Evolutionary conservation across 768 basidiomycete genomes (phyloP), one percentile per base, ranked within the genome.

Genomic region (Kwoniella dendrophila): DNA sequence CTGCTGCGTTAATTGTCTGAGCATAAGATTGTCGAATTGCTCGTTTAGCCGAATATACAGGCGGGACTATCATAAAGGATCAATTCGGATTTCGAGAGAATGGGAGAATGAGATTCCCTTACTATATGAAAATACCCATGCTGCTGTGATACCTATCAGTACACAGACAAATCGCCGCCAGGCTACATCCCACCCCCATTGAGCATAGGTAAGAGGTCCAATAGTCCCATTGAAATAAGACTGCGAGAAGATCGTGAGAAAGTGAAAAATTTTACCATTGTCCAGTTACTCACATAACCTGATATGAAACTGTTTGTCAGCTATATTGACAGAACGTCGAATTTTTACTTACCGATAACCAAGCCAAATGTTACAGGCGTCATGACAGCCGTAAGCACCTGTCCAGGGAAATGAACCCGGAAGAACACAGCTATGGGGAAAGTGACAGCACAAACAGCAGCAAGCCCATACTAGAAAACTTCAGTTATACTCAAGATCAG

Each of bases 11-110:
- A 32, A 86, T 83, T 0, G 87, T 86, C 1, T 87, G 89, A 0
- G 90, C 83, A 63, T 92, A 81, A 1, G 86, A 83, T 6, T 83
- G 81, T 3, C 91, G 86, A 64, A 90, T 87, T 66, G 90, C 91
- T 8, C 80, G 79, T 4, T 90, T 85, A 36, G 90, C 86, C 0
- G 90, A n/a, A 86, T 88, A n/a, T 85, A 89, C 20, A 87, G 80
- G 81, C 85, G 86, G 8, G 85, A 90, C 67, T 86, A 83, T n/a
- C 8, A 38, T 47, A 10, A 30, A n/a, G n/a, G n/a, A 53, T 36
- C 27, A 10, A n/a, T 53, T 53, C 51, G n/a, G n/a, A n/a, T n/a
- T n/a, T n/a, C n/a, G n/a, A 18, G 29, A 36, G 32, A 3, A 24
- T 8, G 33, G 20, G 10, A 53, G n/a, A 34, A 2, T 30, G 53